Conservation (phyloP, 2,329 filamentous ascomycete genomes). For the Podosphaera aphanis region DNA sequence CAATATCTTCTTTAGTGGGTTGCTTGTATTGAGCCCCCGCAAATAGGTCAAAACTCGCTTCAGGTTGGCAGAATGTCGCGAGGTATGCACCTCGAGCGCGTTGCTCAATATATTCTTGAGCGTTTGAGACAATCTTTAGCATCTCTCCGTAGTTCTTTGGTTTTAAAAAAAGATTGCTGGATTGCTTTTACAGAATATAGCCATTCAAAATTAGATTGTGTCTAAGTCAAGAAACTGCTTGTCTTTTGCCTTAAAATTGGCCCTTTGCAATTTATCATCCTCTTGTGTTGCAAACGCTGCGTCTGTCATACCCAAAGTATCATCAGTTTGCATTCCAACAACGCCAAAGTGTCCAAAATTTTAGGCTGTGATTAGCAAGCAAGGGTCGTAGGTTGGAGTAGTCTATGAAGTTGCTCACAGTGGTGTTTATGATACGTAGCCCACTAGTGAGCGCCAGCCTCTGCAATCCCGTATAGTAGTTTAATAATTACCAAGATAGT, state of each 20-base stretch:
- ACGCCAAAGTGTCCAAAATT: background rate
- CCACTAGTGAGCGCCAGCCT: too few species aligned
- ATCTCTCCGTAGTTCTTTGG: background rate
- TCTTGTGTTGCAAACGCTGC: background rate
- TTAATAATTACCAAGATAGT: too few species aligned
- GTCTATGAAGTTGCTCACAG: background rate
- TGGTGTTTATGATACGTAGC: slow-evolving; percentile 2
- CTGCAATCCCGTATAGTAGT: too few species aligned
- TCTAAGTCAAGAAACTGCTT: background rate
- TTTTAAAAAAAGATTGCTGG: background rate
- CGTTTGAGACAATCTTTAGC: background rate
- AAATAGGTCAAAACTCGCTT: background rate
- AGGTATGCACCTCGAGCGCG: slow-evolving; percentile 1
- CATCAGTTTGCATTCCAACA: slow-evolving; percentile 2
- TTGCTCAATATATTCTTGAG: background rate
- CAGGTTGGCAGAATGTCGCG: slow-evolving; percentile 1
- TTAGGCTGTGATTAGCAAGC: slow-evolving; percentile 1
- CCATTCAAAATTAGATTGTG: background rate
- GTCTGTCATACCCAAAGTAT: slow-evolving; percentile 1
- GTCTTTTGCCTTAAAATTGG: background rate
- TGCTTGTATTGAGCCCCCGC: background rate
- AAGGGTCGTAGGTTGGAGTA: slow-evolving; percentile 1
- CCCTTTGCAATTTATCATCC: background rate
- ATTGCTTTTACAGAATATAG: background rate
- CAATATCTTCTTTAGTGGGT: background rate